Evolutionary conservation across 139 green algal species (phyloP), one percentile per base, ranked within the genome.

Genomic region (Pseudopediastrum boryanum): DNA sequence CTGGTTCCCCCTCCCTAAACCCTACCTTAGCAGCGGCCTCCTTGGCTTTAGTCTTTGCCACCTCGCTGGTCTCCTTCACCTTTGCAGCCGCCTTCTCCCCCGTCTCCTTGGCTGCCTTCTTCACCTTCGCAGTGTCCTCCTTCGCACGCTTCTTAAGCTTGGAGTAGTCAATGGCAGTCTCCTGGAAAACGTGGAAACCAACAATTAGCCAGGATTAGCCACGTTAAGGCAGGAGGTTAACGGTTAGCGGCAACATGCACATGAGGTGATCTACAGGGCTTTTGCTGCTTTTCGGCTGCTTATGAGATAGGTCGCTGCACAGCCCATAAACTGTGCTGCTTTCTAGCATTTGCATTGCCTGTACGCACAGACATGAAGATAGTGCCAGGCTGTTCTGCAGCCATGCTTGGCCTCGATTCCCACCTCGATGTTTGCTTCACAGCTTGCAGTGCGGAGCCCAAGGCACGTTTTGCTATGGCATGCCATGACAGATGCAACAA

Each of bases 121-220:
- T 44, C 7, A 44, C 74, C 61, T 74, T 73, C 29, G 63, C 59
- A 36, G 62, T 36, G 12, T 19, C 27, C 61, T 73, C 43, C 59
- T 65, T 54, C 12, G 54, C 71, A n/a, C 68, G 39, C 71, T 67
- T 67, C 71, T 78, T 78, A 16, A 50, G n/a, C 71, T 78, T 78
- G 51, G 67, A 43, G 71, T 78, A 78, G 69, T 77, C 69, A 66
- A 77, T 77, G 13, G 31, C 29, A 35, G 69, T 77, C 69, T 77
- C 69, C 69, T 77, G 29, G 8, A 38, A 13, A 68, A 33, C 9
- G 33, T 46, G 25, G n/a, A n/a, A n/a, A n/a, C n/a, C n/a, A n/a
- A n/a, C n/a, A n/a, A n/a, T n/a, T n/a, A n/a, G n/a, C n/a, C 59
- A 68, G 5, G 8, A 68, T 9, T 6, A 39, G 59, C 31, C 21